phyloP scores from a whole-genome alignment of 2,329 filamentous ascomycete genomes.

The Fusarium neocosmosporiellum region DNA sequence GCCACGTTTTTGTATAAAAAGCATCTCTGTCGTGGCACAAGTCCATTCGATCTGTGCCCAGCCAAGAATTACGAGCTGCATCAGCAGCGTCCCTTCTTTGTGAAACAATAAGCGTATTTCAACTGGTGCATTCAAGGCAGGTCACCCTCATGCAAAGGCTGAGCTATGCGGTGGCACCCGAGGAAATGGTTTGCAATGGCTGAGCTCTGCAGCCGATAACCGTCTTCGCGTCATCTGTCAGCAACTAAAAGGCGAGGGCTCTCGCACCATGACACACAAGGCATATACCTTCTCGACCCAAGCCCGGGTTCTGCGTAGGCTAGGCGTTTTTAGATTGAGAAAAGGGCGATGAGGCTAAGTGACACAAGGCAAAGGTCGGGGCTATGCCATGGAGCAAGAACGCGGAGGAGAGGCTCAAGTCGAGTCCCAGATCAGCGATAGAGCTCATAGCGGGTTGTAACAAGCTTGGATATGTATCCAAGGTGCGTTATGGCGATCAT shows the following conservation, averaged over 20 bases:
- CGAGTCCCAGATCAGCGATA: not conserved
- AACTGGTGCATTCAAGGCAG: not conserved
- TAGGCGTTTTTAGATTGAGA: too few relatives aligned
- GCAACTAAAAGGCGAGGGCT: not conserved
- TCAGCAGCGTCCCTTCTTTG: not conserved
- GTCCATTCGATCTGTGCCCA: not conserved
- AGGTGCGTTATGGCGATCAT: not conserved
- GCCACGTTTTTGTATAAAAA: not conserved
- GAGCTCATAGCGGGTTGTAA: too few relatives aligned
- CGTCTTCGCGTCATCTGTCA: not conserved
- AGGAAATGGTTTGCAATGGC: not conserved
- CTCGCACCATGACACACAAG: not conserved
- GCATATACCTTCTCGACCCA: not conserved
- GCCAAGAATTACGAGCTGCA: not conserved
- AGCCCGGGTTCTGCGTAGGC: not conserved
- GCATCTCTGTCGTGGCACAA: not conserved
- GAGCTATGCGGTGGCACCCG: not conserved
- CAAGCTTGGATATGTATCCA: not conserved
- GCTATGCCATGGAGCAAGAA: not conserved
- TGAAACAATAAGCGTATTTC: not conserved
- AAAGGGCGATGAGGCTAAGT: not conserved
- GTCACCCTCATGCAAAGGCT: not conserved
- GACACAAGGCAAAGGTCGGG: not conserved
- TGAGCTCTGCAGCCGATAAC: not conserved
- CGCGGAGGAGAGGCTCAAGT: not conserved